Evolutionary conservation across 352 stramenopile species (phyloP).

Genomic region (Phytophthora melonis): DNA sequence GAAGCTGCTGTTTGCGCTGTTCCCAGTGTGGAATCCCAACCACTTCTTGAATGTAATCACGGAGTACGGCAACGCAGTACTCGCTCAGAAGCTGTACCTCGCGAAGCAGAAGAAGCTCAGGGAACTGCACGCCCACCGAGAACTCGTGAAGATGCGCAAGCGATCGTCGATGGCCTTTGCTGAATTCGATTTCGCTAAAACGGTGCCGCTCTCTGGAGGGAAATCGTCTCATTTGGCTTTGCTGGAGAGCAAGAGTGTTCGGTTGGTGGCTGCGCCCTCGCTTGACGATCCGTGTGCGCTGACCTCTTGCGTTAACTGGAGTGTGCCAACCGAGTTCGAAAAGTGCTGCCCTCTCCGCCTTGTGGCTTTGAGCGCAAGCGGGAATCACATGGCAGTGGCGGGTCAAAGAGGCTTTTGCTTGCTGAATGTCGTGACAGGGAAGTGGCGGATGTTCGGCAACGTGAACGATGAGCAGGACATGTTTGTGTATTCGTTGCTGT

Average conservation of each 20-base stretch:
- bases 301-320: conserved; percentile 67
- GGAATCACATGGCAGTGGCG: conserved; percentile 73
- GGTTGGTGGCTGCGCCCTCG: conserved; percentile 55
- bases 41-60: conserved; percentile 60
- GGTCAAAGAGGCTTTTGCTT: conserved; percentile 81
- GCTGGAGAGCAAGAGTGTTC: conserved; percentile 62
- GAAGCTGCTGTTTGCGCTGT: conserved; percentile 80
- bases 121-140: conserved; percentile 28
- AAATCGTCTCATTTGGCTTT: conserved; percentile 59
- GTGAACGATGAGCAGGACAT: conserved; percentile 87
- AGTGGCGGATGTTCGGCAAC: conserved; percentile 89
- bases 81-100: conserved; percentile 34
- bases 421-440: conserved; percentile 68
- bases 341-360: conserved; percentile 74
- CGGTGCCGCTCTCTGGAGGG: conserved; percentile 50
- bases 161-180: conserved; percentile 47
- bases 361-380: conserved; percentile 60
- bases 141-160: conserved; percentile 44
- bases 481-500: conserved; percentile 68
- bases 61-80: conserved; percentile 45
- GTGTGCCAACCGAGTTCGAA: conserved; percentile 67
- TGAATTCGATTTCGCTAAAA: conserved; percentile 77
- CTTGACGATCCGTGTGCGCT: conserved; percentile 74
- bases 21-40: conserved; percentile 73
- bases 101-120: conserved; percentile 38